A percentile compares a stretch with the other conserved stretches of the same genome.
These are phyloP conservation scores for Metarhizium humberi DNA, from an alignment of 2,329 filamentous ascomycete genomes.

Conservation along the genomic window DNA sequence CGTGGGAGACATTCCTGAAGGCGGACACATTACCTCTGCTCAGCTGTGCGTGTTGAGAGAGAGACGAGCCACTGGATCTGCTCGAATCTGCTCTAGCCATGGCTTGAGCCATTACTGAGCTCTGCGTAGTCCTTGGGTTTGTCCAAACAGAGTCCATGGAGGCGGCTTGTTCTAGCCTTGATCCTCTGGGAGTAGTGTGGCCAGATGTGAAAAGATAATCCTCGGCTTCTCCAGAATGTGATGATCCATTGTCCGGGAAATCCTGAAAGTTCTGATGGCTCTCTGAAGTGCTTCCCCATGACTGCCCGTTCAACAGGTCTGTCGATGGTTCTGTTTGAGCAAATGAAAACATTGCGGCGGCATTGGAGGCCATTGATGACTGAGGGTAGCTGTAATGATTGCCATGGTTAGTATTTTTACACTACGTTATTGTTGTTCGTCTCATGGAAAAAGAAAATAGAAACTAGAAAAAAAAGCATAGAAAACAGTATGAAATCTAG, in stretches of 20 bases:
- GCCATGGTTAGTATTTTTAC: constrained; percentile 48
- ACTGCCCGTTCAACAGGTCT: constrained; percentile 44
- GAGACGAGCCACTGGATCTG: constrained; percentile 32
- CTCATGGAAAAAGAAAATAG: background rate
- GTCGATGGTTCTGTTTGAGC: constrained; percentile 50
- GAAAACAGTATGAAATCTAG: constrained; percentile 25
- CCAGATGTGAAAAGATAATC: constrained; percentile 46
- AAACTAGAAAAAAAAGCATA: constrained; percentile 13
- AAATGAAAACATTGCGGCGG: constrained; percentile 46
- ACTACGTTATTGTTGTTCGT: constrained; percentile 17
- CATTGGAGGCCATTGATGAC: constrained; percentile 38
- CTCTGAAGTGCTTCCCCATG: constrained; percentile 49
- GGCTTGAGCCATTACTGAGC: constrained; percentile 23
- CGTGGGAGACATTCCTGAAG: constrained; percentile 31
- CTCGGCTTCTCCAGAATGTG: constrained; percentile 42
- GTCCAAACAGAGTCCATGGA: constrained; percentile 41
- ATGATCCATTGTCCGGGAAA: constrained; percentile 40
- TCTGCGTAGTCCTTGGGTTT: constrained; percentile 23
- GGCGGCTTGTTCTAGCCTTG: constrained; percentile 35
- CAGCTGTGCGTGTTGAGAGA: constrained; percentile 41
- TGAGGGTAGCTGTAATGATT: constrained; percentile 50
- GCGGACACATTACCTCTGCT: constrained; percentile 40
- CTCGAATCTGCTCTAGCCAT: constrained; percentile 30
- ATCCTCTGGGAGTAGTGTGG: constrained; percentile 44
- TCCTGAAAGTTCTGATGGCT: constrained; percentile 51